Evolutionary conservation across 768 basidiomycete genomes (phyloP), one percentile per base, ranked within the genome.

Genomic region (Suillus clintonianus): DNA sequence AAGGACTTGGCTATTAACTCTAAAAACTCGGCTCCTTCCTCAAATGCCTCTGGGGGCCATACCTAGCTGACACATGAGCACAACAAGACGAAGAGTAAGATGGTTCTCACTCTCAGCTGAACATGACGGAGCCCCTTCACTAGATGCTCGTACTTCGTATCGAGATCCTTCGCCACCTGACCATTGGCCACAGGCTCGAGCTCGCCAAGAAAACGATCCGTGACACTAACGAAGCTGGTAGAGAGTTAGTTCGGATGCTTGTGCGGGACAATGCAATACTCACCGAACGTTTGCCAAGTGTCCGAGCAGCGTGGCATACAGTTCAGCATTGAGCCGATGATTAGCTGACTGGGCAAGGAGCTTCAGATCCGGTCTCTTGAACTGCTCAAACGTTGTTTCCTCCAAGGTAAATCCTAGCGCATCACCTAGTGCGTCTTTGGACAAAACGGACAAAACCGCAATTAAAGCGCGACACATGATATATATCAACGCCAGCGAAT

Each of bases 1-100:
- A 93, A 97, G 0, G 90, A 88, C 69, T 89, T 91, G 3, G 95
- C 90, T 19, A 97, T 76, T 8, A 88, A 85, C 64, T 93, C 89
- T 76, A 97, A 77, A 68, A 97, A 97, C 68, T 98, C 95, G 3
- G 95, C 90, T 4, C 91, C 93, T 74, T 95, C 91, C 72, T 97
- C 95, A 63, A 97, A 95, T 5, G 91, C 88, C 72, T 95, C 92
- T 15, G 93, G 91, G 2, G 95, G 95, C 88, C 94, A 97, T 50
- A 97, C 95, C 92, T 94, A 67, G 32, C 45, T n/a, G 61, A 22
- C 42, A 56, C 39, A 24, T 53, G 59, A 15, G 30, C 51, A 66
- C 47, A 19, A 39, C 42, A 27, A 32, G 65, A 53, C 14, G 15
- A 9, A 51, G 37, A 41, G n/a, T 48, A 22, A 19, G 22, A 59